These are phyloP conservation scores for Luzula sylvatica DNA, from an alignment of 176 grass and related monocot genomes.

Conservation along the genomic window DNA sequence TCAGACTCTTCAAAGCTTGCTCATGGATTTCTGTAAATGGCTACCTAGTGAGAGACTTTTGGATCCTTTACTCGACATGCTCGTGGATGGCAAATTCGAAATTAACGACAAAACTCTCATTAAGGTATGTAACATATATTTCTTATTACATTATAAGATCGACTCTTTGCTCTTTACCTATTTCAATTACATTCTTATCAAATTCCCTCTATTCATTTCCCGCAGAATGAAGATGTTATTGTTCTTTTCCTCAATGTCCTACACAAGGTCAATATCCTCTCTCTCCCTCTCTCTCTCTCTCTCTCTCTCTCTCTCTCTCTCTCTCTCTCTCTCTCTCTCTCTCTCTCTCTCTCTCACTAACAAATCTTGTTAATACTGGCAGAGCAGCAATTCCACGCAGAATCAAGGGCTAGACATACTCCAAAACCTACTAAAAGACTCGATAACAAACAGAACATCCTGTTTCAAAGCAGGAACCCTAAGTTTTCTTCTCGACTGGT, in stretches of 20 bases:
- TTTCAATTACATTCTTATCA: too few relatives aligned
- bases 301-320: conserved; percentile 11
- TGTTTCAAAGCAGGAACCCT: conserved; percentile 87
- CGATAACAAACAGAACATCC: conserved; percentile 77
- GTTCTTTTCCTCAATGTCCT: conserved; percentile 71
- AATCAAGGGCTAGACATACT: conserved; percentile 86
- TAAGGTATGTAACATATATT: conserved; percentile 35
- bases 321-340: neutral
- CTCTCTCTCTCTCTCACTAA: neutral
- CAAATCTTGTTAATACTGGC: conserved; percentile 21
- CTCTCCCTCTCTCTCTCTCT: conserved; percentile 11
- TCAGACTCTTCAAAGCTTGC: conserved; percentile 85
- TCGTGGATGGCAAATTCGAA: conserved; percentile 83
- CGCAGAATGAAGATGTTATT: conserved; percentile 98
- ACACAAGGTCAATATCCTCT: conserved; percentile 46
- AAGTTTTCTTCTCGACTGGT: conserved; percentile 98
- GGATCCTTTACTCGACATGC: conserved; percentile 82
- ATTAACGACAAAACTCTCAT: conserved; percentile 74
- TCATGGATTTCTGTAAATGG: conserved; percentile 97
- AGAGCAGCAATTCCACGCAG: conserved; percentile 74
- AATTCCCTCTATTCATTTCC: too few relatives aligned
- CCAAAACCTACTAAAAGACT: conserved; percentile 72
- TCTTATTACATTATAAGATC: conserved; percentile 8
- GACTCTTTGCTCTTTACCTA: too few relatives aligned
- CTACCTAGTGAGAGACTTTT: conserved; percentile 60